Conservation (phyloP, 2,329 filamentous ascomycete species). For the Aspergillus eucalypticola region DNA sequence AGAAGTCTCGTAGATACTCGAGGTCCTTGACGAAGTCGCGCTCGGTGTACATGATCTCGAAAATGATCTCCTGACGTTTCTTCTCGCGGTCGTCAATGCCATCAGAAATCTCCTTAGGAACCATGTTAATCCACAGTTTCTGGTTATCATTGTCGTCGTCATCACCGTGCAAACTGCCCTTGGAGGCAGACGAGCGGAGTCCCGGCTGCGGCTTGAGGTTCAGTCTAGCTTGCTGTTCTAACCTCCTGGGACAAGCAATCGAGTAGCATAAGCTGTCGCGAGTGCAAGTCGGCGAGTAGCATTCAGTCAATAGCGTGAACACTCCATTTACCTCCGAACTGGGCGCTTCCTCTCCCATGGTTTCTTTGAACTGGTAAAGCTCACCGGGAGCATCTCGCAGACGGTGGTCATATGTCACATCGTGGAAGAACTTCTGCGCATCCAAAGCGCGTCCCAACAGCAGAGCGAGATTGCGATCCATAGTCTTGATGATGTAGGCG, state of each 20-base stretch:
- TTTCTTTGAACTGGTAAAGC: constrained; percentile 96
- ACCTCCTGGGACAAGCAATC: constrained; percentile 87
- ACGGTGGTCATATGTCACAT: constrained; percentile 96
- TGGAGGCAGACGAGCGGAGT: constrained; percentile 70
- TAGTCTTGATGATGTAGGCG: constrained; percentile 95
- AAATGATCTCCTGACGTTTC: constrained; percentile 97
- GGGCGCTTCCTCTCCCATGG: constrained; percentile 72
- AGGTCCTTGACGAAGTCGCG: constrained; percentile 98
- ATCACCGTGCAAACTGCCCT: constrained; percentile 71
- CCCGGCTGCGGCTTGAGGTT: constrained; percentile 93
- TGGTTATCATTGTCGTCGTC: constrained; percentile 91
- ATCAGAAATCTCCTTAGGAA: constrained; percentile 91
- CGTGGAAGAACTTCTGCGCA: constrained; percentile 98
- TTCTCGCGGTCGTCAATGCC: constrained; percentile 87
- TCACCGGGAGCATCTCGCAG: constrained; percentile 91
- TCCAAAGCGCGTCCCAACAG: constrained; percentile 88
- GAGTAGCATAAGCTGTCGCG: constrained; percentile 95
- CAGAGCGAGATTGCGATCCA: constrained; percentile 88
- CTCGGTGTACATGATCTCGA: constrained; percentile 97
- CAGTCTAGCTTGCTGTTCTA: constrained; percentile 91
- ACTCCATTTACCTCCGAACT: constrained; percentile 84
- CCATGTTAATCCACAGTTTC: constrained; percentile 98
- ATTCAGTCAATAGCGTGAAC: constrained; percentile 93
- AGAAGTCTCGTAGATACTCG: constrained; percentile 96
- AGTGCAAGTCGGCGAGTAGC: constrained; percentile 96